Evolutionary conservation across 1,284 basidiomycete genomes (phyloP).

Genomic region (Marasmius oreades): DNA sequence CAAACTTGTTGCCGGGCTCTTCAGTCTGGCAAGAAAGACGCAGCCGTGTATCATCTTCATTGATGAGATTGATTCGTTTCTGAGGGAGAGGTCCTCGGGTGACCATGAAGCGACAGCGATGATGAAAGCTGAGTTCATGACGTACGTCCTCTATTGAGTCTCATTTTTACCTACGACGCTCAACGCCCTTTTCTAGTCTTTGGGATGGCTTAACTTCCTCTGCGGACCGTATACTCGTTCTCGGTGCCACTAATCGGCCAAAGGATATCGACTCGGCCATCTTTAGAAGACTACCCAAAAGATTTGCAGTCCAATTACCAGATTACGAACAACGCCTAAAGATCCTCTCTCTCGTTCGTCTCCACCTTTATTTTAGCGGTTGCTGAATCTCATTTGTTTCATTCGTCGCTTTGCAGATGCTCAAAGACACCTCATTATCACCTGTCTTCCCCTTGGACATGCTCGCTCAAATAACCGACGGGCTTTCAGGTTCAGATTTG

Average conservation of each 20-base stretch:
- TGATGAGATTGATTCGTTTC: conserved; percentile 96
- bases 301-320: conserved; percentile 89
- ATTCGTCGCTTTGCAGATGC: conserved; percentile 62
- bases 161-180: conserved; percentile 1
- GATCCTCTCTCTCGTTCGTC: conserved; percentile 80
- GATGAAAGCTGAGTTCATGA: conserved; percentile 99
- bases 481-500: conserved; percentile 88
- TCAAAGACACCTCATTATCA: conserved; percentile 73
- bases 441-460: conserved; percentile 60
- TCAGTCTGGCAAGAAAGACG: conserved; percentile 79
- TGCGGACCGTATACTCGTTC: conserved; percentile 83
- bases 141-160: conserved; percentile 58
- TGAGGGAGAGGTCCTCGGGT: conserved; percentile 81
- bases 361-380: conserved; percentile 47
- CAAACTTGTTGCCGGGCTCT: conserved; percentile 93
- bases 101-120: conserved; percentile 99
- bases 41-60: conserved; percentile 93
- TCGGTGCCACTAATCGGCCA: conserved; percentile 95
- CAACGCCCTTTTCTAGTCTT: conserved; percentile 46
- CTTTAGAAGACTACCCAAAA: conserved; percentile 94
- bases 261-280: conserved; percentile 96
- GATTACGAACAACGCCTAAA: conserved; percentile 79
- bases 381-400: conserved; percentile 49
- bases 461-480: conserved; percentile 75
- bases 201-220: conserved; percentile 97